Evolutionary conservation across 2,329 filamentous ascomycete species (phyloP).

Genomic region (Penicillium palitans): DNA sequence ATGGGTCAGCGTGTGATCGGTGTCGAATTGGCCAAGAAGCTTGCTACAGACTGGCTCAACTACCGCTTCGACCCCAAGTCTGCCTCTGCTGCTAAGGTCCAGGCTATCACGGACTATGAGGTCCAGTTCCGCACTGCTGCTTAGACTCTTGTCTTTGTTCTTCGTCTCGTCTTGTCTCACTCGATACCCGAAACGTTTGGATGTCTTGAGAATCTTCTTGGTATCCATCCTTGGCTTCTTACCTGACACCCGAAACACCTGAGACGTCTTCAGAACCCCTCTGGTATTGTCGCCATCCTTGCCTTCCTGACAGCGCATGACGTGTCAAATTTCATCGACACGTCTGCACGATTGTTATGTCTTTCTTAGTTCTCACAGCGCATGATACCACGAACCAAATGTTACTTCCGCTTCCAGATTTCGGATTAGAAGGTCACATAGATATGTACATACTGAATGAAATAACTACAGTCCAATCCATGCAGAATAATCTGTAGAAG

Average conservation of each 20-base stretch:
- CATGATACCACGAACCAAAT: constrained; percentile 35
- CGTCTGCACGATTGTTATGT: constrained; percentile 2
- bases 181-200: not conserved
- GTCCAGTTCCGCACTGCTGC: constrained; percentile 32
- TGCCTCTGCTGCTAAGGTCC: constrained; percentile 62
- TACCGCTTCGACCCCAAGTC: constrained; percentile 73
- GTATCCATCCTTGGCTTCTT: not conserved
- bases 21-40: constrained; percentile 72
- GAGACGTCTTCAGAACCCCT: not conserved
- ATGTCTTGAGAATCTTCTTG: not conserved
- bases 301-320: not conserved
- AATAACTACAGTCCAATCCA: not conserved
- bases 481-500: not conserved
- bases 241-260: not conserved
- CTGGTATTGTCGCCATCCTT: not conserved
- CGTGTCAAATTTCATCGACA: not conserved
- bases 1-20: constrained; percentile 83
- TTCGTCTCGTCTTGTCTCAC: not conserved
- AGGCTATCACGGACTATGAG: constrained; percentile 48
- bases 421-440: constrained; percentile 20
- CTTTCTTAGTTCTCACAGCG: constrained; percentile 20
- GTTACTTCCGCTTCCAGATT: constrained; percentile 17
- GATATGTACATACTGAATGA: constrained; percentile 20
- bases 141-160: constrained; percentile 6
- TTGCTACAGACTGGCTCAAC: constrained; percentile 81